Conservation (phyloP, 2,329 filamentous ascomycete species). For the Aspergillus pseudonomiae region DNA sequence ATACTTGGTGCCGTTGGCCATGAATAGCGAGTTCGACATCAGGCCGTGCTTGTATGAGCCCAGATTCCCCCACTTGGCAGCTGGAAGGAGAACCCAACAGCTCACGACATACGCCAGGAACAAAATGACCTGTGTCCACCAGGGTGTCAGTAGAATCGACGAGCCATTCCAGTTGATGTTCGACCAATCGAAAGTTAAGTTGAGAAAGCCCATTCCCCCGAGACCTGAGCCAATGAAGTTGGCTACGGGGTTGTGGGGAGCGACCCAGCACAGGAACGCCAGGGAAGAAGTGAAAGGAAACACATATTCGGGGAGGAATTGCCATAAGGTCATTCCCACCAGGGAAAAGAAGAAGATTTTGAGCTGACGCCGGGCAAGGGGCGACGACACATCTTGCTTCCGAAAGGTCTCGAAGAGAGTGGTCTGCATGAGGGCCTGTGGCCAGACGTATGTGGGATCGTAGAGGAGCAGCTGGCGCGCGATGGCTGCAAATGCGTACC, state of each 20-base stretch:
- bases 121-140: constrained; percentile 63
- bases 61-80: constrained; percentile 61
- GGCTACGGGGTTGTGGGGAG: constrained; percentile 58
- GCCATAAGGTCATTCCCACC: constrained; percentile 59
- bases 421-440: constrained; percentile 58
- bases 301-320: constrained; percentile 64
- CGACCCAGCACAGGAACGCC: constrained; percentile 67
- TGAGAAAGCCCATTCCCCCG: constrained; percentile 65
- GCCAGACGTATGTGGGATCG: constrained; percentile 61
- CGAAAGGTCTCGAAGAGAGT: constrained; percentile 60
- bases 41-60: constrained; percentile 56
- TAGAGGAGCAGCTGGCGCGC: constrained; percentile 61
- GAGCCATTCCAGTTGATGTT: constrained; percentile 59
- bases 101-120: constrained; percentile 60
- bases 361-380: constrained; percentile 57
- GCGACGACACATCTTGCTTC: constrained; percentile 53
- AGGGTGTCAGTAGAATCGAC: constrained; percentile 56
- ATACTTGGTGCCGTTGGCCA: constrained; percentile 53
- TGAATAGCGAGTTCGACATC: constrained; percentile 62
- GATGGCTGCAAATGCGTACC: constrained; percentile 62
- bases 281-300: constrained; percentile 64
- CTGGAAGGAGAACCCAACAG: constrained; percentile 62
- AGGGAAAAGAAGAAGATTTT: constrained; percentile 60
- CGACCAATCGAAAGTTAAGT: constrained; percentile 63
- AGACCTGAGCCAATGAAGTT: constrained; percentile 65